A percentile compares a stretch with the other conserved stretches of the same genome.
Evolutionary conservation across 805 yeast genomes (phyloP).

Genomic region (Spathaspora girioi): DNA sequence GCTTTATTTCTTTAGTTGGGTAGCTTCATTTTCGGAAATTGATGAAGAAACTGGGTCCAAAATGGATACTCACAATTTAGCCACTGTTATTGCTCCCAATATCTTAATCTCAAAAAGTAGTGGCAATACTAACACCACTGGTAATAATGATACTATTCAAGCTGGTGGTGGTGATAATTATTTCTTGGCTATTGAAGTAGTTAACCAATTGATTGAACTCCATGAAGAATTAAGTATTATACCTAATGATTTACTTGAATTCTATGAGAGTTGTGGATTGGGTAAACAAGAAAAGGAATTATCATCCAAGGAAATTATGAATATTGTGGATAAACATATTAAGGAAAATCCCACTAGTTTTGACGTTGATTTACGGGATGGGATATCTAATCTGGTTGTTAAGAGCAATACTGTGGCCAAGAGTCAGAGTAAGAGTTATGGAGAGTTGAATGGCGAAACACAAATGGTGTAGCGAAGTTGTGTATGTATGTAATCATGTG

Average conservation of each 20-base stretch:
- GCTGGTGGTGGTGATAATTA: slow-evolving; percentile 60
- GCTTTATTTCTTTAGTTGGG: slow-evolving; percentile 86
- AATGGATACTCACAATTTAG: slow-evolving; percentile 93
- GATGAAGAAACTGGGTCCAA: slow-evolving; percentile 85
- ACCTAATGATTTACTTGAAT: slow-evolving; percentile 58
- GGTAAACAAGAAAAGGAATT: slow-evolving; percentile 9
- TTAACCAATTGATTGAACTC: slow-evolving; percentile 74
- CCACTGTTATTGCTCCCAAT: slow-evolving; percentile 94
- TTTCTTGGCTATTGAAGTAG: slow-evolving; percentile 87
- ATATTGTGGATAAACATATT: slow-evolving; percentile 24
- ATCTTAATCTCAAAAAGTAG: slow-evolving; percentile 59
- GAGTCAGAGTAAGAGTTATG: slow-evolving; percentile 24
- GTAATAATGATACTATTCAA: background rate
- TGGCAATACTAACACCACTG: background rate
- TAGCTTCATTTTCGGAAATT: slow-evolving; percentile 88
- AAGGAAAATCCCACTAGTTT: slow-evolving; percentile 32
- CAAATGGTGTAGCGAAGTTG: slow-evolving; percentile 9
- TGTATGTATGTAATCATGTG: background rate
- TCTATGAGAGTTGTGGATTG: slow-evolving; percentile 39
- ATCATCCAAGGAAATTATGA: slow-evolving; percentile 35
- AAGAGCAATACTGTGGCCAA: slow-evolving; percentile 26
- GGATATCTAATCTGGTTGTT: slow-evolving; percentile 20
- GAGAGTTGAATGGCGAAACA: slow-evolving; percentile 32
- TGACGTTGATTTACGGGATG: slow-evolving; percentile 13
- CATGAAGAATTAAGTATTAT: slow-evolving; percentile 77